These are phyloP conservation scores for Trametes meyenii DNA, from an alignment of 768 basidiomycete genomes.

Conservation along the genomic window DNA sequence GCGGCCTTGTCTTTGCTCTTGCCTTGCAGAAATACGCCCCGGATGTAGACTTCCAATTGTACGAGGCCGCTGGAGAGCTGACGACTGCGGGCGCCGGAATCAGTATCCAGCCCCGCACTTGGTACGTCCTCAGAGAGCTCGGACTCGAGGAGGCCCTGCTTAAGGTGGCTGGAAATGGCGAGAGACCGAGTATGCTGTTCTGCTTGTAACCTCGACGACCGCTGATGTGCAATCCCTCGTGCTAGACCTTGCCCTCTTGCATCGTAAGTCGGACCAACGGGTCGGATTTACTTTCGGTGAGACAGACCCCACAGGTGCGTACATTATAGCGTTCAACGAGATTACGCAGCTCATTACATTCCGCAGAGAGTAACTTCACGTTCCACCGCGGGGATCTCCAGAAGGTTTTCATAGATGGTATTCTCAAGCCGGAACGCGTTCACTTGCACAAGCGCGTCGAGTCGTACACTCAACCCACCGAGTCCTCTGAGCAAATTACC, in stretches of 20 bases:
- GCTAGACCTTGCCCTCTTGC: not conserved
- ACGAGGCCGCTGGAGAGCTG: slow-evolving; percentile 24
- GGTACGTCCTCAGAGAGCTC: slow-evolving; percentile 14
- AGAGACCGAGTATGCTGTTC: not conserved
- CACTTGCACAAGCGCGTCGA: slow-evolving; percentile 27
- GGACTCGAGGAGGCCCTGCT: slow-evolving; percentile 9
- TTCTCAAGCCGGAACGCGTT: slow-evolving; percentile 7
- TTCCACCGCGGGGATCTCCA: slow-evolving; percentile 27
- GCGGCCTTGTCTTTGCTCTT: slow-evolving; percentile 25
- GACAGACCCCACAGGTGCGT: not conserved
- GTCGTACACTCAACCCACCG: slow-evolving; percentile 7
- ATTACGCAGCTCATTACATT: not conserved
- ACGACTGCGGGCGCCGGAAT: slow-evolving; percentile 27
- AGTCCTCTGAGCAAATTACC: slow-evolving; percentile 8
- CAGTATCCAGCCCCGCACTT: slow-evolving; percentile 16
- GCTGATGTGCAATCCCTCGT: not conserved
- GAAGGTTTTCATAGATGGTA: slow-evolving; percentile 18
- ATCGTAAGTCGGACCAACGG: slow-evolving; percentile 18
- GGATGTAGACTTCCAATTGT: slow-evolving; percentile 27
- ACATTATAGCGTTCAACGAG: not conserved
- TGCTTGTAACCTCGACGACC: too few species aligned
- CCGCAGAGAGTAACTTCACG: not conserved
- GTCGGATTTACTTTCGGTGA: not conserved
- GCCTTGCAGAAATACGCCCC: slow-evolving; percentile 18
- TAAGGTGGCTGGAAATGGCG: not conserved